phyloP scores from a whole-genome alignment of 2,329 filamentous ascomycete species.

The Aspergillus fumigatiaffinis region DNA sequence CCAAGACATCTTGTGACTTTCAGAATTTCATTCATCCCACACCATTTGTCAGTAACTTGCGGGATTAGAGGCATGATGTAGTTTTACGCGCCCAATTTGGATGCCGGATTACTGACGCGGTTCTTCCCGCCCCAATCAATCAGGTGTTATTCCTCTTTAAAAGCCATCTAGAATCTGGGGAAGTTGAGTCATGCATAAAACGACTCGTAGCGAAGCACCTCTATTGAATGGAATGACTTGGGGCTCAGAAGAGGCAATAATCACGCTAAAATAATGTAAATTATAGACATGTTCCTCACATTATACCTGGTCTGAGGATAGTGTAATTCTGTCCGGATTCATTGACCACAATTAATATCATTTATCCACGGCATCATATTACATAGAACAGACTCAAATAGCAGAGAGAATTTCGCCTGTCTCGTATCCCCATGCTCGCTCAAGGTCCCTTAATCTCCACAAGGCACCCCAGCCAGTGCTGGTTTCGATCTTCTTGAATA shows the following conservation, averaged over 20 bases:
- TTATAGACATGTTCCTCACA: too few species aligned
- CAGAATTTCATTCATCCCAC: not conserved
- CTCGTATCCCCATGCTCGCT: conserved; percentile 31
- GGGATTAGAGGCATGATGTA: not conserved
- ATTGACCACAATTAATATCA: not conserved
- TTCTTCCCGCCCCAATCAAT: not conserved
- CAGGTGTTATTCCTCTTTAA: too few species aligned
- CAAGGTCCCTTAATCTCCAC: conserved; percentile 51
- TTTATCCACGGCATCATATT: not conserved
- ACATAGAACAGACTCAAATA: conserved; percentile 8
- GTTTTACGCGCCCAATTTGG: not conserved
- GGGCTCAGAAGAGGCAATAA: not conserved
- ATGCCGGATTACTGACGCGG: not conserved
- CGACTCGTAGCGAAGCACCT: too few species aligned
- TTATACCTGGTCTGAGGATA: not conserved
- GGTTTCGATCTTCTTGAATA: conserved; percentile 48
- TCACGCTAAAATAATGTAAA: not conserved
- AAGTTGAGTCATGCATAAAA: not conserved
- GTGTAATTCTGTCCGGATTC: too few species aligned
- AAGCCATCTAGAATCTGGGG: not conserved
- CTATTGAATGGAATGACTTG: not conserved
- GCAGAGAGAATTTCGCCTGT: conserved; percentile 19
- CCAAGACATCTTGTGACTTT: not conserved
- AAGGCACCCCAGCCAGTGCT: conserved; percentile 51
- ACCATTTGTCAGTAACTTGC: not conserved